Evolutionary conservation across 441 rosid species (phyloP).

Genomic region (Pelargonium citronellum): DNA sequence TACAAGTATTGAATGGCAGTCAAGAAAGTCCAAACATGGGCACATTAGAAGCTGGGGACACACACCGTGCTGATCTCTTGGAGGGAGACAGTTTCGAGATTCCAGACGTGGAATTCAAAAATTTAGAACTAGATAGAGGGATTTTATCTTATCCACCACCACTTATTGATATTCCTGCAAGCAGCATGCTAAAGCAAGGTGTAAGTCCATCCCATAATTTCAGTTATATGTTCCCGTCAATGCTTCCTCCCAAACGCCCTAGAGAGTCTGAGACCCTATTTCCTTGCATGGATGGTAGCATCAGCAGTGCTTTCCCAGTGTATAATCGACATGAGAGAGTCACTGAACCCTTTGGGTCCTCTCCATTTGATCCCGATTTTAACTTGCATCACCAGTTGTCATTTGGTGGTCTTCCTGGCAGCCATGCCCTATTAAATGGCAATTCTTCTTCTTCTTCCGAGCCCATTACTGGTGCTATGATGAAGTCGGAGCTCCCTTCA

Average conservation of each 20-base stretch:
- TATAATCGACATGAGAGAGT: conserved; percentile 6
- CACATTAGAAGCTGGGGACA: conserved; percentile 14
- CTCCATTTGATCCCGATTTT: conserved; percentile 5
- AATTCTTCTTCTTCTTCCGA: conserved; percentile 28
- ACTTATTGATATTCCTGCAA: conserved; percentile 13
- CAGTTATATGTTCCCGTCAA: conserved; percentile 16
- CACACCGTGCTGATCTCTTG: conserved; percentile 12
- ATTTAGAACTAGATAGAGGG: conserved; percentile 17
- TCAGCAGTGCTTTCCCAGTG: conserved; percentile 10
- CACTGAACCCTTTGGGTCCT: conserved; percentile 16
- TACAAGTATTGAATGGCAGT: conserved; percentile 3
- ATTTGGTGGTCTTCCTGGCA: conserved; percentile 15
- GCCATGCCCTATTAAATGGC: conserved; percentile 26
- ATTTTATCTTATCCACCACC: conserved; percentile 15
- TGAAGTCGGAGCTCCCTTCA: conserved; percentile 35
- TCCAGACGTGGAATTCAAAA: conserved; percentile 22
- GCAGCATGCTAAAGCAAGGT: conserved; percentile 11
- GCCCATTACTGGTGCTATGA: conserved; percentile 21
- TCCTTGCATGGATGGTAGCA: conserved; percentile 17
- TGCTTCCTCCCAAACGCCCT: conserved; percentile 19
- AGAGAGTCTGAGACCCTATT: conserved; percentile 13
- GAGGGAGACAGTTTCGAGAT: conserved; percentile 16
- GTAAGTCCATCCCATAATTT: background rate
- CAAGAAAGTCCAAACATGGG: conserved; percentile 17
- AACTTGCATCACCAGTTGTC: conserved; percentile 7